Evolutionary conservation across 306 rosid species (phyloP), one percentile per base, ranked within the genome.

Genomic region (Glycine latifolia): DNA sequence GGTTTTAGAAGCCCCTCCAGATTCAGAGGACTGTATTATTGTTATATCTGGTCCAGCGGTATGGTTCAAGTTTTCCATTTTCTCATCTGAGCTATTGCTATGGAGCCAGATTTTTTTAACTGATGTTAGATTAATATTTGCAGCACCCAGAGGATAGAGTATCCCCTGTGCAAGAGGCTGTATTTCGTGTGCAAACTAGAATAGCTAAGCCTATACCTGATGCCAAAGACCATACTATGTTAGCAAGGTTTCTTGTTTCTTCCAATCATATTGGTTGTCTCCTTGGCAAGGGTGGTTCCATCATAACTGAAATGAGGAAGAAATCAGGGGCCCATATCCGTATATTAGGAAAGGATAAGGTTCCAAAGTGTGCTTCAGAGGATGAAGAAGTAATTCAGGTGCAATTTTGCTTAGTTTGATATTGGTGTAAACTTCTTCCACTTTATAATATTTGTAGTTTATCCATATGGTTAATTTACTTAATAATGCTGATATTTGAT

Each of bases 341-440:
- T 31, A 87, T 96, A 83, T 69, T 92, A 85, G 91, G 89, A 79
- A 96, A 93, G 87, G 99, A 92, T 78, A 94, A 93, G 81, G 82
- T 87, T 82, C 99, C 97, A 5, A 96, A 85, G 83, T 92, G 96
- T 77, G 98, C 89, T 84, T 88, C 89, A 49, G 97, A 89, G 79
- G 97, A 96, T 41, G 99, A 93, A 86, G 97, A 92, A 90, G 92
- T 93, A 44, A 90, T 95, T 74, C 96, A 91, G 97, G 99, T 93
- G 17, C 41, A 61, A 35, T 59, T 72, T 76, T 81, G 71, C 55
- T n/a, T 15, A 76, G 71, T 46, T 53, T 73, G 14, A 20, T 46
- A 3, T 53, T 75, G 37, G 53, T 67, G 71, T 62, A 15, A 17
- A 73, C 43, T 77, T 54, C 53, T 65, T n/a, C n/a, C 74, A 43